phyloP scores from a whole-genome alignment of 2,329 filamentous ascomycete species.

The Raffaelea ambrosiae region DNA sequence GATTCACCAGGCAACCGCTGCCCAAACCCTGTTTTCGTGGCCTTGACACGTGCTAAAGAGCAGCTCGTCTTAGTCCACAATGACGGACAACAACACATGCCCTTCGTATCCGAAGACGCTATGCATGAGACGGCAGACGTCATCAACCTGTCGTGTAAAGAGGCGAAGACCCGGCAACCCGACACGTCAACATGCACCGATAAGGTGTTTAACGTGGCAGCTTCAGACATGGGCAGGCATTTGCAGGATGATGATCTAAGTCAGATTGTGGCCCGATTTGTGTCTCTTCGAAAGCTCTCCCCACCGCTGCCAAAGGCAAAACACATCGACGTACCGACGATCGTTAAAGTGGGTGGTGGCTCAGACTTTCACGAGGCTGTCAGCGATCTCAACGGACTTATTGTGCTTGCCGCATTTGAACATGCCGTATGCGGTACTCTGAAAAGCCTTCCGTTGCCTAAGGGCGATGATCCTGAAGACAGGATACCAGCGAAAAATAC shows the following conservation, averaged over 20 bases:
- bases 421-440: background rate
- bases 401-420: constrained; percentile 1
- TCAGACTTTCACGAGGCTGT: constrained; percentile 1
- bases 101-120: background rate
- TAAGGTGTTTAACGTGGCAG: background rate
- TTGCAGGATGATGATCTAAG: background rate
- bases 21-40: constrained; percentile 1
- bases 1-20: background rate
- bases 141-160: background rate
- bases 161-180: background rate
- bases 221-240: background rate
- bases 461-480: too few relatives aligned
- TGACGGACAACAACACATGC: background rate
- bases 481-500: too few relatives aligned
- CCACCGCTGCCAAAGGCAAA: background rate
- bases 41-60: background rate
- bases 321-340: background rate
- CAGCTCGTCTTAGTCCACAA: constrained; percentile 1
- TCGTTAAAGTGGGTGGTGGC: background rate
- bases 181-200: background rate
- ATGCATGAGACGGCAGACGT: background rate
- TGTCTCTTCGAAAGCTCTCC: background rate
- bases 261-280: background rate
- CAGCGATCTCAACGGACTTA: background rate
- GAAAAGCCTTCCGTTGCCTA: background rate